Base-by-base conservation (phyloP, 192 early-diverging fungal genomes). In the Phycomyces blakesleeanus region DNA sequence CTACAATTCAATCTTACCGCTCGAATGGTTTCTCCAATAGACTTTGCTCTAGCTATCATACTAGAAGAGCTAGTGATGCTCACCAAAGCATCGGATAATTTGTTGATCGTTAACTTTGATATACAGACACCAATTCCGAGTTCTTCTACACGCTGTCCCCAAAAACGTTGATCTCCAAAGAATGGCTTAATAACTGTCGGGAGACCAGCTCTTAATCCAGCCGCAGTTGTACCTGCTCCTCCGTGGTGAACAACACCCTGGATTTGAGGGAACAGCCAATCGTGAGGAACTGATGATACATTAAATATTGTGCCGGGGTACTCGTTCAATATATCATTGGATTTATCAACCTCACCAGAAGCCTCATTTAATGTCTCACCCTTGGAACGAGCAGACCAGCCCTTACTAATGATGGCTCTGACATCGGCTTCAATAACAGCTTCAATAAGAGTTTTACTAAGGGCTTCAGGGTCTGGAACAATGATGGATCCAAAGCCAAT, bases 401-500 rank as follows among this genome's bases (percentile, higher is more conserved):
- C 89, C 64, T 89, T 87, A 27, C 79, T 83, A 37, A 91, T 67
- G 55, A 91, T 82, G 18, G 81, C 87, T 22, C 84, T 75, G 0
- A 89, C 88, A 39, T 78, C 81, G 24, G 86, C 76, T 63, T 82
- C 79, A 37, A 74, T 49, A 16, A 88, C 87, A 39, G 87, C 82
- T 22, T 88, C 83, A 12, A 86, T 72, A 57, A 91, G 81, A 1
- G 68, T 64, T 20, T 58, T 67, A 3, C 85, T 87, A 59, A 91
- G 62, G n/a, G 65, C 82, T 40, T 82, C 78, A 15, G 88, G 85
- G 70, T 90, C 87, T 12, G 80, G 76, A 8, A 89, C 87, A 29
- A 89, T 81, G 65, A 91, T 91, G n/a, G 83, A 86, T 27, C 89
- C 89, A 64, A 89, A 90, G 6, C 87, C 89, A 67, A 91, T 89